phyloP scores from a whole-genome alignment of 257 asterid genomes.

The Solanum appendiculatum region DNA sequence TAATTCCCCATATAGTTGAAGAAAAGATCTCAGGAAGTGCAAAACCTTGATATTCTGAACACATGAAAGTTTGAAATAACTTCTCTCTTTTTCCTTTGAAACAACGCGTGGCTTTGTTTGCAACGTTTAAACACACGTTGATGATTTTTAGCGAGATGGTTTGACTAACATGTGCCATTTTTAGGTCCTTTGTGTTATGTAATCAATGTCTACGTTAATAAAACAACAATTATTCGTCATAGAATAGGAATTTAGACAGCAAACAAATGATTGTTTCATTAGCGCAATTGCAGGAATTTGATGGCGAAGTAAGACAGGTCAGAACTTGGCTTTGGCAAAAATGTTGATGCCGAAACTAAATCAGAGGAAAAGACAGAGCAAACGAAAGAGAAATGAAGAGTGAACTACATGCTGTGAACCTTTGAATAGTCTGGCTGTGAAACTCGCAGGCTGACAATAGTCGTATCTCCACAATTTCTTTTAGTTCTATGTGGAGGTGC shows the following conservation, averaged over 20 bases:
- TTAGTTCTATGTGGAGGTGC: neutral
- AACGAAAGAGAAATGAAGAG: constrained; percentile 14
- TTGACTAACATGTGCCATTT: neutral
- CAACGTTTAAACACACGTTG: neutral
- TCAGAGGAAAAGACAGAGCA: constrained; percentile 2
- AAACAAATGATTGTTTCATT: neutral
- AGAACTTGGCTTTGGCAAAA: constrained; percentile 71
- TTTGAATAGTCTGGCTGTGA: neutral
- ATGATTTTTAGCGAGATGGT: neutral
- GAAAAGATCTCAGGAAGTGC: neutral
- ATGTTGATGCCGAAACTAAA: constrained; percentile 21
- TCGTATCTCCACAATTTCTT: neutral
- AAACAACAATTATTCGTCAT: neutral
- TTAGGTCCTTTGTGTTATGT: neutral
- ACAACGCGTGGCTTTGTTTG: neutral
- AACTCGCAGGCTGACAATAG: neutral
- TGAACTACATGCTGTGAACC: neutral
- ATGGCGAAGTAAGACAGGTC: constrained; percentile 97
- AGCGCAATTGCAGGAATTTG: constrained; percentile 58
- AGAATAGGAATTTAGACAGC: neutral
- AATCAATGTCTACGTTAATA: neutral
- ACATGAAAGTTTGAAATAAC: too few species aligned
- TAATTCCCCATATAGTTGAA: neutral
- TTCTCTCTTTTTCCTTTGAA: neutral
- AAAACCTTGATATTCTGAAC: neutral